Evolutionary conservation across 176 grass and related monocot species (phyloP).

Genomic region (Oryza officinalis): DNA sequence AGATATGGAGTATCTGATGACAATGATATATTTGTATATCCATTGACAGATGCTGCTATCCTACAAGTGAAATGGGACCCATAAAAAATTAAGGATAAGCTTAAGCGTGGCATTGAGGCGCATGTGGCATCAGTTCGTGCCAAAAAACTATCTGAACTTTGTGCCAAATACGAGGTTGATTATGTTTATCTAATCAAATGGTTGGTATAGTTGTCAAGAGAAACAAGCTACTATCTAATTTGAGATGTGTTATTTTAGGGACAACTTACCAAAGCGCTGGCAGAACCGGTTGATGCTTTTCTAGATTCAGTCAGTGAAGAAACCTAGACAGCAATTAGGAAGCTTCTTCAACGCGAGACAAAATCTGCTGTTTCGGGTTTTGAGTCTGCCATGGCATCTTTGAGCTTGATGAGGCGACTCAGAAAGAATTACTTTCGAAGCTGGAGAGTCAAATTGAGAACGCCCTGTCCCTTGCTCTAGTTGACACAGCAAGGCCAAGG

Average conservation of each 20-base stretch:
- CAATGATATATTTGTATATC: constrained; percentile 21
- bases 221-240: constrained; percentile 13
- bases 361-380: constrained; percentile 63
- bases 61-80: constrained; percentile 91
- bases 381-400: constrained; percentile 62
- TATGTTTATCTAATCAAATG: constrained; percentile 21
- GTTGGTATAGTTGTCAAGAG: neutral
- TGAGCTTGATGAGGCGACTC: constrained; percentile 71
- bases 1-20: constrained; percentile 14
- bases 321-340: constrained; percentile 90
- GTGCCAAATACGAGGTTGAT: constrained; percentile 80
- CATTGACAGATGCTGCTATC: constrained; percentile 80
- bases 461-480: constrained; percentile 72
- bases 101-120: constrained; percentile 82
- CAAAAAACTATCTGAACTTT: constrained; percentile 78
- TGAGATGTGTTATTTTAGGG: constrained; percentile 58
- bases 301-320: constrained; percentile 82
- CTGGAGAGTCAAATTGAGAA: constrained; percentile 77
- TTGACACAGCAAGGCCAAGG: constrained; percentile 49
- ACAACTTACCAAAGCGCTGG: constrained; percentile 66
- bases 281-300: constrained; percentile 84
- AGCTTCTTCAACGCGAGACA: constrained; percentile 83
- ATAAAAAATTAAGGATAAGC: constrained; percentile 87
- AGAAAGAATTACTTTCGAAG: constrained; percentile 69
- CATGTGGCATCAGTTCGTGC: constrained; percentile 81